Evolutionary conservation across 1,284 basidiomycete species (phyloP), one percentile per base, ranked within the genome.

Genomic region (Sphagnurus paluster): DNA sequence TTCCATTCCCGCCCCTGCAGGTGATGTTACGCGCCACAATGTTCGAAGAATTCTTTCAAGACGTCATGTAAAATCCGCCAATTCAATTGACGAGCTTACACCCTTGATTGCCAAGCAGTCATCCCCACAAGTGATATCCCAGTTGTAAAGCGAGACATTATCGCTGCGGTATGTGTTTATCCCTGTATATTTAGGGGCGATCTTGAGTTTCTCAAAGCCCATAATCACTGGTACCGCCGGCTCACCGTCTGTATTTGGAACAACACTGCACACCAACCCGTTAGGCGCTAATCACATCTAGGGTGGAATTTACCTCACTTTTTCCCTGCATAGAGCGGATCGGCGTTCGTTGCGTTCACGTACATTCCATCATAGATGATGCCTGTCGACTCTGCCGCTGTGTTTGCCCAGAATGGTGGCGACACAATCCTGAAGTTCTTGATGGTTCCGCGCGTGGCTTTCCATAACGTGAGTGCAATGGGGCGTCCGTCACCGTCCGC

Each of bases 71-170:
- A 17, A 14, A 19, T 23, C 36, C 14, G 21, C 10, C 11, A 9
- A 14, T n/a, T 29, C 4, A 25, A 14, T 3, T 25, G 24, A 39
- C 21, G 13, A 14, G 62, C 75, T 38, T 55, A 80, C 78, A 7
- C 79, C 79, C 64, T 84, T 84, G 64, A 84, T 76, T 4, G 80
- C 80, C n/a, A 84, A 62, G 53, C 80, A 84, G 59, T 84, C 82
- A 56, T 84, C 84, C 9, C 83, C 81, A 44, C 72, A 75, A 17
- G 78, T 82, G 21, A 82, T 69, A 58, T 80, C 77, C 73, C 74
- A 81, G 56, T 82, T 76, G 28, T 74, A 52, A 48, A 84, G 62
- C 3, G 74, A 67, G 26, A 85, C 63, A 23, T 71, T 65, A 53
- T 79, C 69, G 42, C 76, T 77, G 32, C 78, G 69, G 59, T 78